Conservation (phyloP, 257 asterid genomes). For the Capsicum chinense region DNA sequence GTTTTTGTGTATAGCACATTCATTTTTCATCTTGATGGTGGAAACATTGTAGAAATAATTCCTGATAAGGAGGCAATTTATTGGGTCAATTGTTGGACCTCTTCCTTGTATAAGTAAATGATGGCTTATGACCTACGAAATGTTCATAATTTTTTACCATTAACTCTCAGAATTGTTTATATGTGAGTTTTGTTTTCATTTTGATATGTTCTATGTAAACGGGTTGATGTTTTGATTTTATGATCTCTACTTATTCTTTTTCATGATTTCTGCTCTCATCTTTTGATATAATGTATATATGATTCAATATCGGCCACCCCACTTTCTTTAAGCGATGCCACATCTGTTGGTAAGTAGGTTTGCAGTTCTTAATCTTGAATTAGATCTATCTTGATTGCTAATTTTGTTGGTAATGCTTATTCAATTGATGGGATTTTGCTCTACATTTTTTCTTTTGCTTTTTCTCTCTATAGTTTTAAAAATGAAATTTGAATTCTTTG, state of each 20-base stretch:
- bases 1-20: not conserved
- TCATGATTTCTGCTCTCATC: not conserved
- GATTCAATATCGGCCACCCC: conserved; percentile 7
- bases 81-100: not conserved
- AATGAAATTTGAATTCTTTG: not conserved
- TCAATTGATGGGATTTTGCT: not conserved
- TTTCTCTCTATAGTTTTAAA: not conserved
- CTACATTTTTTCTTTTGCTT: not conserved
- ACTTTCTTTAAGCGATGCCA: not conserved
- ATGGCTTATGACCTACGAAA: too few relatives aligned
- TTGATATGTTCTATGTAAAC: conserved; percentile 4
- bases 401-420: conserved; percentile 15
- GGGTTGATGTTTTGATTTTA: not conserved
- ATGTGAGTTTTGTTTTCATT: conserved; percentile 31
- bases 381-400: conserved; percentile 28
- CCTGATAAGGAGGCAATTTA: not conserved
- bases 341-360: conserved; percentile 17
- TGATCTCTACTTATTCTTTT: not conserved
- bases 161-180: too few relatives aligned
- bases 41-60: not conserved
- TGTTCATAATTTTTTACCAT: too few relatives aligned
- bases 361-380: not conserved
- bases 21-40: not conserved
- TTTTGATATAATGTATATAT: not conserved
- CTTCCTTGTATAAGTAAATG: too few relatives aligned